These are phyloP conservation scores for Globisporangium alternatum DNA, from an alignment of 352 stramenopile genomes.

Conservation along the genomic window DNA sequence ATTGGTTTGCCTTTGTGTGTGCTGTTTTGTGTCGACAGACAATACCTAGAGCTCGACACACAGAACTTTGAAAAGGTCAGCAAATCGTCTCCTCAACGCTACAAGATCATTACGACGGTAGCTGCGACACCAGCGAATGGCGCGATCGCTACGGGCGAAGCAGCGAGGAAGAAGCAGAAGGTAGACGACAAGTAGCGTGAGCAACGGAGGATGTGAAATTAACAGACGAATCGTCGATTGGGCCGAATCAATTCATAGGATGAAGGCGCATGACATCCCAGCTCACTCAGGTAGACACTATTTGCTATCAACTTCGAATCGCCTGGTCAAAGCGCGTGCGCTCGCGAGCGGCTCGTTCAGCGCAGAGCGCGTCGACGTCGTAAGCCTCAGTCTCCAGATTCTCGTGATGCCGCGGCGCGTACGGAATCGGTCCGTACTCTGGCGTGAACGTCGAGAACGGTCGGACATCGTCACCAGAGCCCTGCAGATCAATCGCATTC, in stretches of 20 bases:
- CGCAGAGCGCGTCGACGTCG: slow-evolving; percentile 49
- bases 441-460: slow-evolving; percentile 58
- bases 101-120: slow-evolving; percentile 21
- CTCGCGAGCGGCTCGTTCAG: slow-evolving; percentile 33
- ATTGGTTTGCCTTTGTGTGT: not conserved
- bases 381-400: slow-evolving; percentile 35
- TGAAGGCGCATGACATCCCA: not conserved
- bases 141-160: slow-evolving; percentile 3
- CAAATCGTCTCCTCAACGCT: slow-evolving; percentile 21
- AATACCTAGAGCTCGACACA: slow-evolving; percentile 33
- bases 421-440: slow-evolving; percentile 70
- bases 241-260: not conserved
- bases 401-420: slow-evolving; percentile 36
- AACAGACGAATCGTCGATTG: not conserved
- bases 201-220: slow-evolving; percentile 1
- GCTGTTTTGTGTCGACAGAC: slow-evolving; percentile 7
- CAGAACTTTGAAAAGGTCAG: slow-evolving; percentile 31
- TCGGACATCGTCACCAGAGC: not conserved
- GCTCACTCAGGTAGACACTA: no score
- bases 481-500: slow-evolving; percentile 14
- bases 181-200: slow-evolving; percentile 18
- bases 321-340: slow-evolving; percentile 27
- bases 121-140: slow-evolving; percentile 2
- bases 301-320: not conserved
- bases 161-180: slow-evolving; percentile 29